These are phyloP conservation scores for Penicillium herquei DNA, from an alignment of 495 filamentous ascomycete species.

Conservation along the genomic window DNA sequence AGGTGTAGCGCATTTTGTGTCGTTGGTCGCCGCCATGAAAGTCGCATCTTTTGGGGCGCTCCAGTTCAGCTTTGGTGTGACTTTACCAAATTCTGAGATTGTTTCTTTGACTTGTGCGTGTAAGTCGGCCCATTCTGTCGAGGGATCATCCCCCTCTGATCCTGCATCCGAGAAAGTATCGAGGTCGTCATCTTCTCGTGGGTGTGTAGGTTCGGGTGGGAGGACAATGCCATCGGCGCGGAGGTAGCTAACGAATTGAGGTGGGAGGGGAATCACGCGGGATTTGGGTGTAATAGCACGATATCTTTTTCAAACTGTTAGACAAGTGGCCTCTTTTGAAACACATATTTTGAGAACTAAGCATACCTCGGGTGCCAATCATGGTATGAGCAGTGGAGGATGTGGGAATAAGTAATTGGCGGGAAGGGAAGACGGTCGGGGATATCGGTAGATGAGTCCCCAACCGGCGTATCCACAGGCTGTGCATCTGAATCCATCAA, in stretches of 20 bases:
- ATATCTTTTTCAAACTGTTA: slow-evolving; percentile 52
- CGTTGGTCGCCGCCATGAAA: slow-evolving; percentile 91
- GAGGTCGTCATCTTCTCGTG: slow-evolving; percentile 35
- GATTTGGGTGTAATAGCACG: slow-evolving; percentile 80
- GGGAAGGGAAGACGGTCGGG: slow-evolving; percentile 65
- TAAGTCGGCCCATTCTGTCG: slow-evolving; percentile 62
- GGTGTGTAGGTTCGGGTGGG: slow-evolving; percentile 49
- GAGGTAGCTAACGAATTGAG: slow-evolving; percentile 78
- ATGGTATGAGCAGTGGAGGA: slow-evolving; percentile 91
- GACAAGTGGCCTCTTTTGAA: no score
- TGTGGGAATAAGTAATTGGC: slow-evolving; percentile 78
- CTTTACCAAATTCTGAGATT: slow-evolving; percentile 77
- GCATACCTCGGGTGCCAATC: slow-evolving; percentile 71
- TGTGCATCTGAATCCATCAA: slow-evolving; percentile 24
- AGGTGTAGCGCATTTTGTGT: slow-evolving; percentile 78
- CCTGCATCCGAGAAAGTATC: slow-evolving; percentile 40
- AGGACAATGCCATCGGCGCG: slow-evolving; percentile 91
- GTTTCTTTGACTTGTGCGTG: slow-evolving; percentile 72
- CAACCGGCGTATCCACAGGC: slow-evolving; percentile 10
- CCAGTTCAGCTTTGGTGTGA: slow-evolving; percentile 95
- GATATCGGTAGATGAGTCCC: slow-evolving; percentile 15
- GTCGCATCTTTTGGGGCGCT: slow-evolving; percentile 93
- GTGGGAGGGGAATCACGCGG: slow-evolving; percentile 71
- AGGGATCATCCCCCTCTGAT: slow-evolving; percentile 56
- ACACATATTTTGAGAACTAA: not conserved